Evolutionary conservation across 2,329 filamentous ascomycete genomes (phyloP).

Genomic region (Elsinoe fawcettii): DNA sequence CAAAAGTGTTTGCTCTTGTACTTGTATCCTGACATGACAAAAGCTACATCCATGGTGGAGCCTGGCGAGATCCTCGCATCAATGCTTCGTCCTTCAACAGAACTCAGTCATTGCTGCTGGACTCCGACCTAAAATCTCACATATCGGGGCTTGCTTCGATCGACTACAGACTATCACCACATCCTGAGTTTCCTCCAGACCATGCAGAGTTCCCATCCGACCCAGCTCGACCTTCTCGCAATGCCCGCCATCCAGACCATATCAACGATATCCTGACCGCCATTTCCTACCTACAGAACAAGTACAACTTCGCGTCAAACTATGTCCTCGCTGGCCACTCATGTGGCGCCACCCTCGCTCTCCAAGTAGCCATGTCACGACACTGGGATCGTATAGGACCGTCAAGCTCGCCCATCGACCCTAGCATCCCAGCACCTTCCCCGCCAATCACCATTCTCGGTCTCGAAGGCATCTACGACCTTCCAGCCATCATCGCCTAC

Average conservation of each 20-base stretch:
- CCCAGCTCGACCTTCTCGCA: conserved; percentile 30
- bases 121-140: conserved; percentile 23
- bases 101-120: conserved; percentile 32
- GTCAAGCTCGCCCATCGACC: conserved; percentile 11
- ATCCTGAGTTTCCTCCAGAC: conserved; percentile 33
- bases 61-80: conserved; percentile 43
- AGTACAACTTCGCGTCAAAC: conserved; percentile 36
- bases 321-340: conserved; percentile 57
- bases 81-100: conserved; percentile 30
- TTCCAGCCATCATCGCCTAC: conserved; percentile 45
- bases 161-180: conserved; percentile 56
- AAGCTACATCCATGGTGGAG: conserved; percentile 44
- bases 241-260: conserved; percentile 53
- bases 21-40: conserved; percentile 19
- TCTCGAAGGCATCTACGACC: conserved; percentile 59
- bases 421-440: conserved; percentile 20
- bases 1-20: no score
- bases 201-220: conserved; percentile 43
- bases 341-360: conserved; percentile 55
- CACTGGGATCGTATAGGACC: conserved; percentile 27
- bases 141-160: conserved; percentile 58
- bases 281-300: conserved; percentile 43
- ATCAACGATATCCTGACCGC: conserved; percentile 49
- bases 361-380: conserved; percentile 50
- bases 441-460: conserved; percentile 50